Evolutionary conservation across 148 eudicot species (phyloP).

Genomic region (Oxyria digyna): DNA sequence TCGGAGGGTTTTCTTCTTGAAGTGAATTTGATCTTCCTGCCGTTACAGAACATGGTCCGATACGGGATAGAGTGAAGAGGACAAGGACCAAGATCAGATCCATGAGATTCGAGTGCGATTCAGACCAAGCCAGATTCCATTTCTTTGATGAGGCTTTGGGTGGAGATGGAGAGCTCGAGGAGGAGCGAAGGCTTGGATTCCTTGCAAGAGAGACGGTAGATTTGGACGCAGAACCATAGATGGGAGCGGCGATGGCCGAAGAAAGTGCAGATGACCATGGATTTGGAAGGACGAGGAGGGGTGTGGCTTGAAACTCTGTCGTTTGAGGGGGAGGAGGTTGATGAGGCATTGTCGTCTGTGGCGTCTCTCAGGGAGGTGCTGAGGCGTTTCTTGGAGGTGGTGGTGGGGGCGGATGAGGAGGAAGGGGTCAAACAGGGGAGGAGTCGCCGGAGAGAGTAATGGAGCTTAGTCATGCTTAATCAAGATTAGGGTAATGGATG

Average conservation of each 20-base stretch:
- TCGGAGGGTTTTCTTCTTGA: conserved; percentile 39
- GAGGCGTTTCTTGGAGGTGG: conserved; percentile 55
- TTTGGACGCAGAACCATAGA: conserved; percentile 77
- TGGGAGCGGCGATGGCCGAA: conserved; percentile 74
- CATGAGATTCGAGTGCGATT: conserved; percentile 49
- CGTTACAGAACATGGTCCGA: conserved; percentile 71
- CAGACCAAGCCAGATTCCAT: conserved; percentile 62
- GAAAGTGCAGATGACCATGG: conserved; percentile 77
- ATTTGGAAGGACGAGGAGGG: conserved; percentile 54
- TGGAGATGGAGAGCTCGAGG: conserved; percentile 65
- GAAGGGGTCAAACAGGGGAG: conserved; percentile 42
- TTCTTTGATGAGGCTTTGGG: conserved; percentile 42
- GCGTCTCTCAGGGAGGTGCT: conserved; percentile 63
- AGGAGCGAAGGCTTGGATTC: conserved; percentile 55
- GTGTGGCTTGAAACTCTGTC: conserved; percentile 10
- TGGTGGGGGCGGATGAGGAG: conserved; percentile 16
- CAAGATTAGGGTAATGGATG: not conserved
- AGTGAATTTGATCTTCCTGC: conserved; percentile 61
- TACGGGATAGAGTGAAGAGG: conserved; percentile 52
- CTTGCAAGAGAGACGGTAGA: conserved; percentile 43
- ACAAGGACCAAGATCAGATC: conserved; percentile 34
- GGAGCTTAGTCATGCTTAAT: conserved; percentile 38
- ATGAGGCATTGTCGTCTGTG: conserved; percentile 13
- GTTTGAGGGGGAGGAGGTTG: conserved; percentile 10
- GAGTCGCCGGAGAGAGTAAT: conserved; percentile 55